Percentiles rank a stretch among this genome's conserved stretches.
Conservation (phyloP, 176 grass and related monocot species). For the Eleusine indica region DNA sequence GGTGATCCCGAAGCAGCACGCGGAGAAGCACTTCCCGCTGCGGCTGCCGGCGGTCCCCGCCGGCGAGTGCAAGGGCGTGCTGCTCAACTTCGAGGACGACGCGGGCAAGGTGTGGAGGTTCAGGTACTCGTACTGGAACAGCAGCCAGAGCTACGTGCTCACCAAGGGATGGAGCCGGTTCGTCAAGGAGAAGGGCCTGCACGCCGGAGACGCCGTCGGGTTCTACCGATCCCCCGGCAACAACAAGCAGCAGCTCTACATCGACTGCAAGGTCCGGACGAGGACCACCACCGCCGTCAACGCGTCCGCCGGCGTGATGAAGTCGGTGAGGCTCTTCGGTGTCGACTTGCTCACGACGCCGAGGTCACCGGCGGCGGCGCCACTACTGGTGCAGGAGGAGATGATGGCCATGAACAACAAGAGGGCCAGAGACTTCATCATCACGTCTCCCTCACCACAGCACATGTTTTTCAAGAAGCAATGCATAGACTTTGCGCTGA, state of each 20-base stretch:
- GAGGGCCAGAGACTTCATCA: constrained; percentile 44
- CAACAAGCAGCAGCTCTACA: constrained; percentile 65
- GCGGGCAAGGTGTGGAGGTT: constrained; percentile 86
- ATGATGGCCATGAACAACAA: constrained; percentile 43
- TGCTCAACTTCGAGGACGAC: constrained; percentile 85
- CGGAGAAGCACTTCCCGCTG: constrained; percentile 89
- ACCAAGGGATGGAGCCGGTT: constrained; percentile 96
- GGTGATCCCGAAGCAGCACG: constrained; percentile 97
- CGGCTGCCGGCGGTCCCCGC: background rate
- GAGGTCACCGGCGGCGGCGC: background rate
- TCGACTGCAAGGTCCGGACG: constrained; percentile 66
- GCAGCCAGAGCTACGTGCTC: constrained; percentile 99
- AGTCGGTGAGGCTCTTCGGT: constrained; percentile 66
- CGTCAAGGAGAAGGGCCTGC: constrained; percentile 86
- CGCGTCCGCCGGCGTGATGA: background rate
- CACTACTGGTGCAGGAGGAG: constrained; percentile 8
- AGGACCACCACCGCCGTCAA: background rate
- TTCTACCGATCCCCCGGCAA: constrained; percentile 58
- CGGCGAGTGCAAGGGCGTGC: constrained; percentile 67
- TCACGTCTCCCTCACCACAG: constrained; percentile 7
- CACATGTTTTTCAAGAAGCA: constrained; percentile 71
- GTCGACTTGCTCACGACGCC: constrained; percentile 56
- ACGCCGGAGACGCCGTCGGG: constrained; percentile 70
- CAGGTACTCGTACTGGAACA: constrained; percentile 98
- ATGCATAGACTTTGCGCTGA: constrained; percentile 56